These are phyloP conservation scores for Hanseniaspora meyeri DNA, from an alignment of 805 yeast species.

Conservation along the genomic window DNA sequence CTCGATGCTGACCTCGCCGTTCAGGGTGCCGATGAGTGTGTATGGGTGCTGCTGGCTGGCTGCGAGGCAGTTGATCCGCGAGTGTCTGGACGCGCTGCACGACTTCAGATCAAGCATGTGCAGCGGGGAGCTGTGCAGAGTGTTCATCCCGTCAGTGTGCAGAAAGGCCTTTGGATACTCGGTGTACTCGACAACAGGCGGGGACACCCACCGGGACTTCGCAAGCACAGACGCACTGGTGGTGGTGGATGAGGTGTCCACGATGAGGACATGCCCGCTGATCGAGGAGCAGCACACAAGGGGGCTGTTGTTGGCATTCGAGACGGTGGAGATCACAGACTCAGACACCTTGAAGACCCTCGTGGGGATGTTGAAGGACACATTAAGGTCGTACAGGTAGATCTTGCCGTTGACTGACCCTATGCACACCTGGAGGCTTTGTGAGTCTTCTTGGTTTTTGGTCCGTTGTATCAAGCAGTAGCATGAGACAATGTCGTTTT, in stretches of 20 bases:
- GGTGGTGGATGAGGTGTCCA: constrained; percentile 28
- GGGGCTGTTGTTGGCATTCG: constrained; percentile 29
- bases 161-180: constrained; percentile 31
- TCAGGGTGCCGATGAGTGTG: constrained; percentile 37
- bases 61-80: constrained; percentile 32
- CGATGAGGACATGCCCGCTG: constrained; percentile 33
- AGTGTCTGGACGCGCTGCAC: constrained; percentile 26
- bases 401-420: constrained; percentile 46
- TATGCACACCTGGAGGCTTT: constrained; percentile 27
- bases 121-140: constrained; percentile 14
- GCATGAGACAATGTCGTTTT: constrained; percentile 1
- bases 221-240: constrained; percentile 24
- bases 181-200: constrained; percentile 19
- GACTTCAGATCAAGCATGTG: background rate
- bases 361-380: constrained; percentile 17
- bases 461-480: background rate
- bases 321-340: constrained; percentile 25
- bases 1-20: constrained; percentile 35
- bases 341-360: background rate
- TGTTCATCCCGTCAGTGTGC: constrained; percentile 32
- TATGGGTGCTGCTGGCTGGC: constrained; percentile 37
- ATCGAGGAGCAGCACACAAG: constrained; percentile 24
- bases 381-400: constrained; percentile 15
- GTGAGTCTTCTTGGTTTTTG: background rate
- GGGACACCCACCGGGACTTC: constrained; percentile 26